These are phyloP conservation scores for Botrytis tulipae DNA, from an alignment of 2,329 filamentous ascomycete species.

Conservation along the genomic window DNA sequence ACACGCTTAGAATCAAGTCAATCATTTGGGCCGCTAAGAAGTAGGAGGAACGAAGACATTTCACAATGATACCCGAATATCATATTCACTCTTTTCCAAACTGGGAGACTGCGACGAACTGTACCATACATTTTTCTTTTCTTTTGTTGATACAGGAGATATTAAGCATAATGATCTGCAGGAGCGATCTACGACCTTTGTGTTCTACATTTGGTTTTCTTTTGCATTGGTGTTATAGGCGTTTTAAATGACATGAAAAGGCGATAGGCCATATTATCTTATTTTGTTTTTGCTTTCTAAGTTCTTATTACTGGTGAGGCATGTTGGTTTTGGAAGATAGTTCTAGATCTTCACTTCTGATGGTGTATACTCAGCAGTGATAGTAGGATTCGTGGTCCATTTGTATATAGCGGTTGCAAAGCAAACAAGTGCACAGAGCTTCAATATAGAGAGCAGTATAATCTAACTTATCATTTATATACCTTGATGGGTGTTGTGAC, in stretches of 20 bases:
- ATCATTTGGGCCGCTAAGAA: constrained; percentile 32
- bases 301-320: constrained; percentile 9
- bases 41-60: constrained; percentile 28
- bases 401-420: constrained; percentile 31
- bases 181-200: constrained; percentile 47
- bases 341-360: constrained; percentile 24
- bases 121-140: constrained; percentile 39
- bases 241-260: constrained; percentile 25
- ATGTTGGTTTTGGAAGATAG: constrained; percentile 17
- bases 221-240: constrained; percentile 36
- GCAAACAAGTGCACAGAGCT: constrained; percentile 29
- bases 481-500: not conserved
- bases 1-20: constrained; percentile 77
- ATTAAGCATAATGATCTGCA: constrained; percentile 49
- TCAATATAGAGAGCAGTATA: constrained; percentile 18
- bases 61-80: constrained; percentile 25
- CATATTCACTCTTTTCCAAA: constrained; percentile 19
- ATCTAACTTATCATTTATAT: not conserved
- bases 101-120: constrained; percentile 25
- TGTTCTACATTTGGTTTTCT: constrained; percentile 31
- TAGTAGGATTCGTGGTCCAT: constrained; percentile 22
- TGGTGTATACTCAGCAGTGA: constrained; percentile 19
- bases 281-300: constrained; percentile 1
- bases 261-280: constrained; percentile 15
- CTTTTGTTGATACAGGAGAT: constrained; percentile 41